Evolutionary conservation across 305 asterid species (phyloP), one percentile per base, ranked within the genome.

Genomic region (Fraxinus sp.): DNA sequence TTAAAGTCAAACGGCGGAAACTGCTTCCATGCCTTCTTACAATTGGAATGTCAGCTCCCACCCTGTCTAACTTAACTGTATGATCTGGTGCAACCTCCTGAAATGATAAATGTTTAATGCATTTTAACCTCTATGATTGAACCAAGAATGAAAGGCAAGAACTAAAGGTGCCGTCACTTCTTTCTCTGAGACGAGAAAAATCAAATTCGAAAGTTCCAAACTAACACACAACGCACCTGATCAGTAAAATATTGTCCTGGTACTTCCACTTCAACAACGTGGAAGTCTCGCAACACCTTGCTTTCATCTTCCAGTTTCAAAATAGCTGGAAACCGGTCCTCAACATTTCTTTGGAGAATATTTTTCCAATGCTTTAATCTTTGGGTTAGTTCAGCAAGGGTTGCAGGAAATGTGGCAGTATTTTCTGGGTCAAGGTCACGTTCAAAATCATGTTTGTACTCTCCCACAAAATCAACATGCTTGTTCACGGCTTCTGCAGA

Each of bases 11-110:
- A 55, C 99, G 96, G 74, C 98, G 91, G 90, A 97, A 95, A 89
- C 99, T 97, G 93, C 99, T 95, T 33, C 98, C 98, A 83, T 97
- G 99, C 88, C 99, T 93, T 85, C 99, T 90, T 82, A 97, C 99
- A 82, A 94, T 95, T 20, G 98, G 99, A 86, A 97, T 90, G 86
- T 95, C 99, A 77, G 99, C 93, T 87, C 96, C 99, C 82, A 95
- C 98, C 82, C 99, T 90, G 88, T 97, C 98, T 77, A 97, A 89
- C 96, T 97, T 97, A 85, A 97, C 94, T 7, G 98, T 95, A 89
- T 97, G 99, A 89, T 97, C 98, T 68, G 98, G 99, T 77, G 98
- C 93, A 73, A 97, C 97, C 90, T 97, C 99, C 99, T 97, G 90
- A 77, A 70, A 85, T n/a, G 83, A 82, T 68, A 57, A 24, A 77